phyloP scores from a whole-genome alignment of 345 rosid genomes.

The Gossypium anomalum region DNA sequence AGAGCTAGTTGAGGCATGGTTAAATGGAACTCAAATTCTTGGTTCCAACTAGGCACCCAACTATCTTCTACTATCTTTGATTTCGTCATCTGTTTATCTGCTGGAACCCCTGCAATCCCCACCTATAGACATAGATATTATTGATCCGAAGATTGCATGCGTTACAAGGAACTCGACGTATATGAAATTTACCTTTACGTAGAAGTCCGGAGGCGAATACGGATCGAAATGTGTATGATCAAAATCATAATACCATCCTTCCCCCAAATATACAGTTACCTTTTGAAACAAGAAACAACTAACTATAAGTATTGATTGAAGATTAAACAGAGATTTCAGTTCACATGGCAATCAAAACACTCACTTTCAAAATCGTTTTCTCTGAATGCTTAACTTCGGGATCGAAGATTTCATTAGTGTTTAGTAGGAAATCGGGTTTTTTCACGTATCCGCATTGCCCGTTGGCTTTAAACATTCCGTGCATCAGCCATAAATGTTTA shows the following conservation, averaged over 20 bases:
- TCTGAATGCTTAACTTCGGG: constrained; percentile 25
- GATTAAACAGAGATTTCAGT: neutral
- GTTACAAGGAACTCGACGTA: neutral
- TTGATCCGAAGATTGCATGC: neutral
- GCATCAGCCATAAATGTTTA: constrained; percentile 84
- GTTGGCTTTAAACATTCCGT: constrained; percentile 85
- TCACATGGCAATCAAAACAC: neutral
- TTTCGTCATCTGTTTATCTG: neutral
- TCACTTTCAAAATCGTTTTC: neutral
- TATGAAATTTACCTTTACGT: neutral
- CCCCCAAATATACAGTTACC: neutral
- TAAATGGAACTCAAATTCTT: neutral
- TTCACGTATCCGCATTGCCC: constrained; percentile 89
- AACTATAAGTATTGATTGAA: neutral
- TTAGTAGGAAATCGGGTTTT: constrained; percentile 66
- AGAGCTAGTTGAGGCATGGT: neutral
- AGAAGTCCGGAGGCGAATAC: constrained; percentile 50
- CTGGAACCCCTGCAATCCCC: neutral
- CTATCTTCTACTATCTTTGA: neutral
- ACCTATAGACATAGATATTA: neutral
- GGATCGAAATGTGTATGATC: neutral
- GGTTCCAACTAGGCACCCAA: neutral
- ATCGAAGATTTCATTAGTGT: constrained; percentile 52
- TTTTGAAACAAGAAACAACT: neutral
- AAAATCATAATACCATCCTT: neutral